phyloP scores from a whole-genome alignment of 345 rosid genomes.

The Geranium rotundifolium region DNA sequence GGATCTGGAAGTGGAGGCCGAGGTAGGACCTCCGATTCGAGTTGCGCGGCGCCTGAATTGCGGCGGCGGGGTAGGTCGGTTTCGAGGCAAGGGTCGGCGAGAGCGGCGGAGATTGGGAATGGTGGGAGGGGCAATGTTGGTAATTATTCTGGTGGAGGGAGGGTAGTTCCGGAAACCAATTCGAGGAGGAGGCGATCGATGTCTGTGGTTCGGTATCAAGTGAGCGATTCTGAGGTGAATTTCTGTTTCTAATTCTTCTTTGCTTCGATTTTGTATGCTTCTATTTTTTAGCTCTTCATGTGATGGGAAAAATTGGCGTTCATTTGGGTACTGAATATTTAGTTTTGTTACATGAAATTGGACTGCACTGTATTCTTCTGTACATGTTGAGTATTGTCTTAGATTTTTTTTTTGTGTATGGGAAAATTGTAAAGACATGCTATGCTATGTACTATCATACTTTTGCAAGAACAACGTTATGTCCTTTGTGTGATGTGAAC shows the following conservation, averaged over 20 bases:
- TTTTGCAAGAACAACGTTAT: too few relatives aligned
- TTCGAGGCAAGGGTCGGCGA: conserved; percentile 35
- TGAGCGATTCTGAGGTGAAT: conserved; percentile 60
- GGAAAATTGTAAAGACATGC: too few relatives aligned
- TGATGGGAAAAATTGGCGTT: background rate
- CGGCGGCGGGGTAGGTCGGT: conserved; percentile 82
- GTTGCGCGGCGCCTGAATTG: conserved; percentile 18
- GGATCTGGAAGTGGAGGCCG: conserved; percentile 24
- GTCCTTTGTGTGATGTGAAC: too few relatives aligned
- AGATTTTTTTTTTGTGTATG: too few relatives aligned
- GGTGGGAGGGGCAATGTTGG: conserved; percentile 19
- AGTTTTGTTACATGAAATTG: background rate
- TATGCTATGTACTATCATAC: too few relatives aligned
- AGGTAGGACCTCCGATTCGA: conserved; percentile 27
- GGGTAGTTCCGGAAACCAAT: conserved; percentile 5
- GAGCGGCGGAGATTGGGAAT: background rate
- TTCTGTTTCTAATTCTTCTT: background rate
- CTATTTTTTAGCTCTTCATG: background rate
- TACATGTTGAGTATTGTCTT: too few relatives aligned
- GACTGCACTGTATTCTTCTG: too few relatives aligned
- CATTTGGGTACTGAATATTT: background rate
- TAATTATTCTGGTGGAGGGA: conserved; percentile 16
- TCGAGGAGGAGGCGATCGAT: conserved; percentile 53
- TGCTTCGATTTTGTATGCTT: background rate
- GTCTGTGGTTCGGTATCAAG: conserved; percentile 42